phyloP scores from a whole-genome alignment of 352 stramenopile species.

The Pythium volutum region DNA sequence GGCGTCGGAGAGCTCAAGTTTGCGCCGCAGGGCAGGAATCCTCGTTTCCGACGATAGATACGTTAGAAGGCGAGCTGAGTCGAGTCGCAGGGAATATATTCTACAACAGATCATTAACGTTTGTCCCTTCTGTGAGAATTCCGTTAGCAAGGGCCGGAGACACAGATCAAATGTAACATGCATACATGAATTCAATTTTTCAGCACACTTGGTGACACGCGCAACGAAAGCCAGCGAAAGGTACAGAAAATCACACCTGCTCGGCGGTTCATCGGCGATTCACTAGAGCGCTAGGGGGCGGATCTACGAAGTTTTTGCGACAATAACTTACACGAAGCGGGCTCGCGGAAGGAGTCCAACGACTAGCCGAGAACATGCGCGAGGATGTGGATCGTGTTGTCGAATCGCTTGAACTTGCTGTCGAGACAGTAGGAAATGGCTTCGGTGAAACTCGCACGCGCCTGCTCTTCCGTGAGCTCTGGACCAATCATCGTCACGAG shows the following conservation, averaged over 20 bases:
- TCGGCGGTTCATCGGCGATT: neutral
- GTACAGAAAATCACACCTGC: too few species aligned
- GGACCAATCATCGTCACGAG: constrained; percentile 72
- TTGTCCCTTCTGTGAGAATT: neutral
- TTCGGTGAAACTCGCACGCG: constrained; percentile 64
- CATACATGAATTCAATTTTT: constrained; percentile 3
- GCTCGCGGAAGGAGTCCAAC: neutral
- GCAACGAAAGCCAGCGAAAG: neutral
- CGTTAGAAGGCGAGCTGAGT: too few species aligned
- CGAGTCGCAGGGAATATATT: neutral
- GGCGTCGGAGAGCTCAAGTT: constrained; percentile 76
- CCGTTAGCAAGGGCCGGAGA: neutral
- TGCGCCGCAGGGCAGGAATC: constrained; percentile 38
- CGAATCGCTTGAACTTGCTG: constrained; percentile 85
- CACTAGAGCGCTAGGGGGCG: neutral
- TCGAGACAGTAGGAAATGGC: constrained; percentile 82
- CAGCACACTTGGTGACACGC: neutral
- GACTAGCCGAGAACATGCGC: constrained; percentile 45
- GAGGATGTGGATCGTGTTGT: constrained; percentile 85
- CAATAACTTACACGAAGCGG: constrained; percentile 22
- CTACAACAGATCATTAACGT: neutral
- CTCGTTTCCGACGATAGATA: constrained; percentile 56
- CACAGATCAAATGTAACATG: neutral
- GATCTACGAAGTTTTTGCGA: constrained; percentile 9
- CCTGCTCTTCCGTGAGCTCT: constrained; percentile 65